A percentile compares a stretch with the other conserved stretches of the same genome.
Evolutionary conservation across 129 eudicot species (phyloP).

Genomic region (Lactuca saligna): DNA sequence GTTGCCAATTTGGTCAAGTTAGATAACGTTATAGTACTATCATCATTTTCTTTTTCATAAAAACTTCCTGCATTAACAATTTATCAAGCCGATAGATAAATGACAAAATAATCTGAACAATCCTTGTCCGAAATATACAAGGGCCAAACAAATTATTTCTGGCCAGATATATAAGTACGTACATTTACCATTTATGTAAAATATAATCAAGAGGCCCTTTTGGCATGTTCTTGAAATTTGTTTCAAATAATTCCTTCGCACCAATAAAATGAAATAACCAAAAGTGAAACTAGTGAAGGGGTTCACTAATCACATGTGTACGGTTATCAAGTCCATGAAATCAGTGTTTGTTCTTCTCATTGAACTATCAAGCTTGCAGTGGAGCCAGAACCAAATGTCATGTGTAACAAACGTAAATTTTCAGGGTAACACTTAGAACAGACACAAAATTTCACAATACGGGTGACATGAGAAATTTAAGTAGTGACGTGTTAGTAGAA

Average conservation of each 20-base stretch:
- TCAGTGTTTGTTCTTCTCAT: too few species aligned
- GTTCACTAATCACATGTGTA: too few species aligned
- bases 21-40: neutral
- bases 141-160: neutral
- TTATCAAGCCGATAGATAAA: neutral
- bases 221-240: neutral
- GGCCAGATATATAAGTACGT: neutral
- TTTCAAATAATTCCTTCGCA: neutral
- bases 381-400: too few species aligned
- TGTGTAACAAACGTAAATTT: too few species aligned
- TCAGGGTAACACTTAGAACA: too few species aligned
- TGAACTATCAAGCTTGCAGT: too few species aligned
- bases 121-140: neutral
- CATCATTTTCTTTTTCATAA: neutral
- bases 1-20: slow-evolving; percentile 2
- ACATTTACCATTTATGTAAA: neutral
- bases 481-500: too few species aligned
- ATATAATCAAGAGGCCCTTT: neutral
- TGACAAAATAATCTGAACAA: neutral
- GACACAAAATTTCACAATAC: too few species aligned
- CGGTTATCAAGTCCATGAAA: too few species aligned
- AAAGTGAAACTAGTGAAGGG: slow-evolving; percentile 1
- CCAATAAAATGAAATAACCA: too few species aligned
- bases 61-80: neutral
- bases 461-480: too few species aligned